Conservation (phyloP, 2,329 filamentous ascomycete species). For the Aureobasidium sp. region DNA sequence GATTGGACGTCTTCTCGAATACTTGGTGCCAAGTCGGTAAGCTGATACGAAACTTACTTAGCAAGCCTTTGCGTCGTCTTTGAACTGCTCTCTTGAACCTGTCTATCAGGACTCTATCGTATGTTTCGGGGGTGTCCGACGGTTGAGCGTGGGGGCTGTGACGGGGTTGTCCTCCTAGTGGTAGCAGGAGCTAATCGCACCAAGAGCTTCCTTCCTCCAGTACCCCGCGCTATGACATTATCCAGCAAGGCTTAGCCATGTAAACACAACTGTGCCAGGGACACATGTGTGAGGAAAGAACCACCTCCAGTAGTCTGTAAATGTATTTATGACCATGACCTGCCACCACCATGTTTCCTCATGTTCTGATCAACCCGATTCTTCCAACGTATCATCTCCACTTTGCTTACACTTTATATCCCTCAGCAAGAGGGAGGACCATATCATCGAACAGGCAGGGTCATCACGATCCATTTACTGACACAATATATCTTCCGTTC, state of each 20-base stretch:
- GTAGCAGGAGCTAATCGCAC: background rate
- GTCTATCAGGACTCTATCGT: background rate
- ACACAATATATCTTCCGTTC: background rate
- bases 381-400: background rate
- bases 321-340: background rate
- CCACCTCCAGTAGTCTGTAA: background rate
- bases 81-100: background rate
- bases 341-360: background rate
- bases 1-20: slow-evolving; percentile 5
- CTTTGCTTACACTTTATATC: background rate
- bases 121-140: background rate
- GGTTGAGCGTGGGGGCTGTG: background rate
- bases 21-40: background rate
- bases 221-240: background rate
- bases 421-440: background rate
- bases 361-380: background rate
- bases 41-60: background rate
- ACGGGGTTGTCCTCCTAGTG: background rate
- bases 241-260: slow-evolving; percentile 2
- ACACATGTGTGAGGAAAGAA: background rate
- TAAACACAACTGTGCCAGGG: background rate
- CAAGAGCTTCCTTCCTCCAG: background rate
- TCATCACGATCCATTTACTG: background rate
- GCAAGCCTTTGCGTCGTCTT: background rate
- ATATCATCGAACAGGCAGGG: background rate